Evolutionary conservation across 495 filamentous ascomycete genomes (phyloP).

Genomic region (Trichocladium uniseriatum): DNA sequence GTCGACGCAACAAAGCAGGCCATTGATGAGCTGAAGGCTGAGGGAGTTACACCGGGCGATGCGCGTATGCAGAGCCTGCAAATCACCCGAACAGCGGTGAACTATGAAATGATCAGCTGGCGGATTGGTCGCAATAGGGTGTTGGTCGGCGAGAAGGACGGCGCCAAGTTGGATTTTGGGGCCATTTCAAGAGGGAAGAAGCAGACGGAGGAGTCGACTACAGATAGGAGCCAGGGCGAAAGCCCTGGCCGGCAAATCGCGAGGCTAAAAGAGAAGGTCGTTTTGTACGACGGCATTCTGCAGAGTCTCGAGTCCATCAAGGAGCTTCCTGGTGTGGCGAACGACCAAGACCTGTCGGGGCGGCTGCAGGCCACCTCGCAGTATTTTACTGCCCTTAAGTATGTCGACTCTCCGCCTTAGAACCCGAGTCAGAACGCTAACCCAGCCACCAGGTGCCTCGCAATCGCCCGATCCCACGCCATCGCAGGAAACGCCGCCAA

Average conservation of each 20-base stretch:
- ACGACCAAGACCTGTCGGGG: conserved; percentile 63
- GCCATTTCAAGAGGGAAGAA: conserved; percentile 32
- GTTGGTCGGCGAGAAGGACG: conserved; percentile 70
- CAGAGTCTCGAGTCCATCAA: conserved; percentile 83
- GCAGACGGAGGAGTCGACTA: conserved; percentile 33
- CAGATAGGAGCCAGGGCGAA: conserved; percentile 43
- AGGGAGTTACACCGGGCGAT: conserved; percentile 79
- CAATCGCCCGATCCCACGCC: conserved; percentile 76
- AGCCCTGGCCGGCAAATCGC: conserved; percentile 58
- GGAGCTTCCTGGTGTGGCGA: conserved; percentile 83
- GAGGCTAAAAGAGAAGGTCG: conserved; percentile 75
- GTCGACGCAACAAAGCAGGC: conserved; percentile 87
- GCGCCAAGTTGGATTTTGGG: conserved; percentile 49
- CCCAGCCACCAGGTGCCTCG: conserved; percentile 53
- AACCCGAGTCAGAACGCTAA: neutral
- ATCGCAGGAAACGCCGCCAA: conserved; percentile 64
- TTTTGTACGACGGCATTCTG: conserved; percentile 86
- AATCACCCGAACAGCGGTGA: conserved; percentile 84
- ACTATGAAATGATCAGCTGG: conserved; percentile 90
- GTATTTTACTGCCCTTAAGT: conserved; percentile 88
- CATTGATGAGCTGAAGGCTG: conserved; percentile 77
- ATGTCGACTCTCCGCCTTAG: conserved; percentile 16
- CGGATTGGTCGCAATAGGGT: conserved; percentile 87
- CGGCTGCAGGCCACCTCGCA: conserved; percentile 67
- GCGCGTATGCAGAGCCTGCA: conserved; percentile 85